Percentiles rank a stretch among this genome's conserved stretches.
Evolutionary conservation across 2,329 filamentous ascomycete genomes (phyloP).

Genomic region (Fusarium humuli): DNA sequence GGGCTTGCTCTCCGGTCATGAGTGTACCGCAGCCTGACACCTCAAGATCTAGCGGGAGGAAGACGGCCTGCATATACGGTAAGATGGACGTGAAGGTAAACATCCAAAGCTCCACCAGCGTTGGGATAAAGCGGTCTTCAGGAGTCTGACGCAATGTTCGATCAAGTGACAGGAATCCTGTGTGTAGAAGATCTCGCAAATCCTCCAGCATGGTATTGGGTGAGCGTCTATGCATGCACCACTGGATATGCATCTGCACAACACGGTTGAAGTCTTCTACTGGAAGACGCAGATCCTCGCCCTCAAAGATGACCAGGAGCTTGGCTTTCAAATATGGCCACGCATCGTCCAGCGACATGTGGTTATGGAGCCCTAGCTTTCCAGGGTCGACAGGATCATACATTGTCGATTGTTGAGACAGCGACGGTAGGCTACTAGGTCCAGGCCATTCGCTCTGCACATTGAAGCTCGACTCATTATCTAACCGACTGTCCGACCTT

Average conservation of each 20-base stretch:
- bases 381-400: constrained; percentile 67
- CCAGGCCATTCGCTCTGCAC: constrained; percentile 63
- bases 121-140: constrained; percentile 89
- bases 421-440: constrained; percentile 63
- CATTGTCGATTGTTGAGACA: constrained; percentile 57
- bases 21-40: constrained; percentile 87
- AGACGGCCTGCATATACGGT: constrained; percentile 95
- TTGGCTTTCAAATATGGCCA: constrained; percentile 85
- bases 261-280: constrained; percentile 86
- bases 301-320: constrained; percentile 82
- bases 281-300: constrained; percentile 81
- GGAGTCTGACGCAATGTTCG: constrained; percentile 81
- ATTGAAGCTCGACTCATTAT: constrained; percentile 62
- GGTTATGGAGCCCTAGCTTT: constrained; percentile 71
- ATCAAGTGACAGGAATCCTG: constrained; percentile 87
- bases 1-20: constrained; percentile 80
- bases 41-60: constrained; percentile 91
- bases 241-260: constrained; percentile 81
- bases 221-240: constrained; percentile 78
- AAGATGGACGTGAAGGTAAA: constrained; percentile 90
- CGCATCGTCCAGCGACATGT: constrained; percentile 80
- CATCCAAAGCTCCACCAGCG: constrained; percentile 93
- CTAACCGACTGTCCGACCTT: constrained; percentile 63
- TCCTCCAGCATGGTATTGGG: constrained; percentile 81
- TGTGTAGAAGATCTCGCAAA: constrained; percentile 77